A percentile compares a stretch with the other conserved stretches of the same genome.
Evolutionary conservation across 2,329 filamentous ascomycete species (phyloP).

Genomic region (Neonectria coccinea): DNA sequence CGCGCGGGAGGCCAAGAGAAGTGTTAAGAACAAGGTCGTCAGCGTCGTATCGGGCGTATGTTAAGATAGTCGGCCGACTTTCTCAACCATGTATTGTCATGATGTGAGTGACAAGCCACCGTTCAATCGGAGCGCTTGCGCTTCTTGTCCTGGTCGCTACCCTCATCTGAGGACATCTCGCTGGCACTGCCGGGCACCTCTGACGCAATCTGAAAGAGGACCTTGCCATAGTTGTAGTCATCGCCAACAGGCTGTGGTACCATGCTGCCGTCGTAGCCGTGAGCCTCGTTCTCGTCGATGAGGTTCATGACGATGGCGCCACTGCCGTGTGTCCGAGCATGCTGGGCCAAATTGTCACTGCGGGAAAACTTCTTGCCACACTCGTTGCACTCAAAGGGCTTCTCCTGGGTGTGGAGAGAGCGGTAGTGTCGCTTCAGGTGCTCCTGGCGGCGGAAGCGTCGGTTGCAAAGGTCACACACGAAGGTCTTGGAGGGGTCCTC

Average conservation of each 20-base stretch:
- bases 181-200: conserved; percentile 75
- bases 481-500: conserved; percentile 99
- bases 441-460: conserved; percentile 97
- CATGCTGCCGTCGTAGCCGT: conserved; percentile 57
- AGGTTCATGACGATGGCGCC: conserved; percentile 93
- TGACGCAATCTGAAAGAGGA: conserved; percentile 84
- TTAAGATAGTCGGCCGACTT: conserved; percentile 39
- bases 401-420: conserved; percentile 97
- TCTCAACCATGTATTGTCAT: conserved; percentile 38
- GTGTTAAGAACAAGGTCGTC: conserved; percentile 47
- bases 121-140: conserved; percentile 80
- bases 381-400: conserved; percentile 97
- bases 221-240: conserved; percentile 79
- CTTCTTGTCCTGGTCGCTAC: conserved; percentile 64
- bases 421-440: conserved; percentile 99
- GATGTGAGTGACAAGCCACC: conserved; percentile 21
- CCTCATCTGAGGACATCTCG: conserved; percentile 68
- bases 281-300: conserved; percentile 75
- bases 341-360: conserved; percentile 96
- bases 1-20: conserved; percentile 40
- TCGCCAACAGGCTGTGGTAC: conserved; percentile 61
- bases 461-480: conserved; percentile 94
- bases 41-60: conserved; percentile 51
- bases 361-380: conserved; percentile 99
- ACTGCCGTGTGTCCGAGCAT: conserved; percentile 91